A percentile compares a stretch with the other conserved stretches of the same genome.
phyloP scores from a whole-genome alignment of 179 eudicot species.

The Silene vulgaris region DNA sequence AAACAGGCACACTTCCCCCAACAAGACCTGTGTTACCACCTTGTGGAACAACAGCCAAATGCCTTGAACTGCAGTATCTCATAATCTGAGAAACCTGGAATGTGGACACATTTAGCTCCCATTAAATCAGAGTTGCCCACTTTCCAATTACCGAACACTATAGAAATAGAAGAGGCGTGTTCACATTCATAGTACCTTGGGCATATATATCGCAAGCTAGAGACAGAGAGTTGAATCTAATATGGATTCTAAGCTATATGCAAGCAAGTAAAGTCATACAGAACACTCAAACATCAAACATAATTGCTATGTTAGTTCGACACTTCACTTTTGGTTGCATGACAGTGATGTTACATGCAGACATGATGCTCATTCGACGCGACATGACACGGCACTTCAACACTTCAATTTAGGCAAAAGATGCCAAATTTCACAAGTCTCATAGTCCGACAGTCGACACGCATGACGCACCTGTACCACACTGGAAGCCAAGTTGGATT shows the following conservation, averaged over 20 bases:
- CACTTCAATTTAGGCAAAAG: no score
- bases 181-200: neutral
- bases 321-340: no score
- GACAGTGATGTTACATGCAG: no score
- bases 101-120: neutral
- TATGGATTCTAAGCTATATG: neutral
- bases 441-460: no score
- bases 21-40: slow-evolving; percentile 99
- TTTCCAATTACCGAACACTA: neutral
- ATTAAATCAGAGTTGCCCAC: slow-evolving; percentile 4
- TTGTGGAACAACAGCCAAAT: slow-evolving; percentile 91
- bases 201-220: neutral
- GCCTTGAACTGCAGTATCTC: slow-evolving; percentile 66
- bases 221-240: neutral
- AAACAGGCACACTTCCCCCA: slow-evolving; percentile 98
- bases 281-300: neutral
- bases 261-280: neutral
- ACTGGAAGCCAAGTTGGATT: no score
- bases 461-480: no score
- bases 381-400: no score
- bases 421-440: no score
- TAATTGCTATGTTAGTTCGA: no score
- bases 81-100: slow-evolving; percentile 80
- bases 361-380: no score
- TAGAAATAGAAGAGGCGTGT: neutral